Conservation (phyloP, 1,284 basidiomycete species). For the Cutaneotrichosporon arboriforme region DNA sequence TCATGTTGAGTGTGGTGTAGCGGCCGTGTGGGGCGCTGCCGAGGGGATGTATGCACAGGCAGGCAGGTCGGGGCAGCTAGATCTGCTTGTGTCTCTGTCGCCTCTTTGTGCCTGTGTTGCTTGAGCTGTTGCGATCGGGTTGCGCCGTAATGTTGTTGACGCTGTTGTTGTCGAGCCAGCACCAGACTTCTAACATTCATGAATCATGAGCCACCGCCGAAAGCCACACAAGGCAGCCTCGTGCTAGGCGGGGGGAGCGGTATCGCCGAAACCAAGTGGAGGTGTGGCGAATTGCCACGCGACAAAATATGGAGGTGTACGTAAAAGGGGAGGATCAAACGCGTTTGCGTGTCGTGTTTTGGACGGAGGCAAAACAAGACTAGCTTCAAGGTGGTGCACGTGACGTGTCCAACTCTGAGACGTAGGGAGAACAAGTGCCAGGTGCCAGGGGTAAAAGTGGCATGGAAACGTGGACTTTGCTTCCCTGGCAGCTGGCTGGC, state of each 20-base stretch:
- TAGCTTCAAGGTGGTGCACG: background rate
- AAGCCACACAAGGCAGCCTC: background rate
- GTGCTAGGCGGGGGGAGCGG: background rate
- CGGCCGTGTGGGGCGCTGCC: too few species aligned
- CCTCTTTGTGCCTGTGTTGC: background rate
- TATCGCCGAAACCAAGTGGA: background rate
- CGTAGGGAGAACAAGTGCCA: too few species aligned
- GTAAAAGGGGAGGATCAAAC: too few species aligned
- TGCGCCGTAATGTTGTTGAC: background rate
- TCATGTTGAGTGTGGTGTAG: conserved; percentile 27
- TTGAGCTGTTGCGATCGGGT: background rate
- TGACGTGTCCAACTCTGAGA: background rate
- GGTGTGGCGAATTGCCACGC: background rate
- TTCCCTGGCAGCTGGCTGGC: too few species aligned
- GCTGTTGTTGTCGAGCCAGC: background rate
- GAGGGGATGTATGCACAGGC: too few species aligned
- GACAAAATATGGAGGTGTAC: background rate
- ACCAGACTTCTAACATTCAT: too few species aligned
- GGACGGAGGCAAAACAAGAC: background rate
- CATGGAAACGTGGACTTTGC: too few species aligned
- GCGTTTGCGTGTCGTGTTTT: too few species aligned
- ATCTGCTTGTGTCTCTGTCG: background rate
- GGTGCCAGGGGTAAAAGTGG: too few species aligned
- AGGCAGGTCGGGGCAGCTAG: background rate
- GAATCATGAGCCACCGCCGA: background rate